Evolutionary conservation across 352 stramenopile species (phyloP).

Genomic region (Thraustotheca clavata): DNA sequence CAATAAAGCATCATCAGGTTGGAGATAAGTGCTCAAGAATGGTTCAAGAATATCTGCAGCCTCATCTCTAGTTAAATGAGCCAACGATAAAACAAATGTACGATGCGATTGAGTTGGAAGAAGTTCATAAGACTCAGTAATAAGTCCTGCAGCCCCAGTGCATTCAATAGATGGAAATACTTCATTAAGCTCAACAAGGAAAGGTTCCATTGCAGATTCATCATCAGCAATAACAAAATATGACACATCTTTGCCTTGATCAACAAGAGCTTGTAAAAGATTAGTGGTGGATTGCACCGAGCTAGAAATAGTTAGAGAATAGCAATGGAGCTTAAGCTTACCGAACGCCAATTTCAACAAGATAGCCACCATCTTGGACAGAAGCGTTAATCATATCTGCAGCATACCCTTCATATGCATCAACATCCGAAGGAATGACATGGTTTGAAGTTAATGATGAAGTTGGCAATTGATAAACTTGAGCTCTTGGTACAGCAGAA

Average conservation of each 20-base stretch:
- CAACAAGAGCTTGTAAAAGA: neutral
- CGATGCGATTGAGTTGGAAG: neutral
- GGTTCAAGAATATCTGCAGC: neutral
- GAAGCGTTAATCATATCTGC: neutral
- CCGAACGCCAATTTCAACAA: slow-evolving; percentile 5
- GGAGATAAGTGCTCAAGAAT: neutral
- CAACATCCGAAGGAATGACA: neutral
- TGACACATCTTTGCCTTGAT: neutral
- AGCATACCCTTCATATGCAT: neutral
- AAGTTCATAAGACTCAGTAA: neutral
- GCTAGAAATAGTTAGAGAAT: neutral
- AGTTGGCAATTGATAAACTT: neutral
- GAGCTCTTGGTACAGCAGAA: neutral
- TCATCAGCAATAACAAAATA: neutral
- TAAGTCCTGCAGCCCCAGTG: neutral
- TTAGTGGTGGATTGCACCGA: neutral
- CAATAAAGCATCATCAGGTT: neutral
- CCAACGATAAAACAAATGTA: neutral
- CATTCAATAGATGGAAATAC: neutral
- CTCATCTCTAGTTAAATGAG: neutral
- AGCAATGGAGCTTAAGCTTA: neutral
- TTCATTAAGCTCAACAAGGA: neutral
- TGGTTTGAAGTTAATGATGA: neutral
- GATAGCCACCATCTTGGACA: neutral
- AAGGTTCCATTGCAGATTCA: neutral